Evolutionary conservation across 139 green algal species (phyloP).

Genomic region (Coelastrella sp.): DNA sequence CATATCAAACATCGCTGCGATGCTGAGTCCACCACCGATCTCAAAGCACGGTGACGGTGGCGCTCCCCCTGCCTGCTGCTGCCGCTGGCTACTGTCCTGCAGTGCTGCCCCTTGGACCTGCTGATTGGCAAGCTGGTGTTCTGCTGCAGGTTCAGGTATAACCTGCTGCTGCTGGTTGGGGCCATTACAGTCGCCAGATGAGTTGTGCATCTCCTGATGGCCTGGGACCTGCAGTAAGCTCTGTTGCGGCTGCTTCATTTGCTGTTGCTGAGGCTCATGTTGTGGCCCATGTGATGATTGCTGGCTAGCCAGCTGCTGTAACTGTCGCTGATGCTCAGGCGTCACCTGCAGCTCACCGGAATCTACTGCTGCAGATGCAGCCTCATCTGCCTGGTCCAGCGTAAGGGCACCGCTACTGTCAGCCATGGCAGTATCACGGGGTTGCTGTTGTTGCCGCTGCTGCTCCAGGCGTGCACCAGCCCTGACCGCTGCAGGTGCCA

Average conservation of each 20-base stretch:
- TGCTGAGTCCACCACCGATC: neutral
- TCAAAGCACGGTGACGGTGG: neutral
- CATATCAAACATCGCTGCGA: conserved; percentile 30
- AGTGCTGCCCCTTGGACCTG: neutral
- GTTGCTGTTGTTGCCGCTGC: neutral
- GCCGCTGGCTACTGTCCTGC: neutral
- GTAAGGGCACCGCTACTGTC: too few species aligned
- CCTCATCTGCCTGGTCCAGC: neutral
- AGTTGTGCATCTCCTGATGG: neutral
- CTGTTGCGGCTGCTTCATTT: neutral
- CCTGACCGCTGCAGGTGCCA: neutral
- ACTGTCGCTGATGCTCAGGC: neutral
- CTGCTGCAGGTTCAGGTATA: neutral
- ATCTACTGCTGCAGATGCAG: conserved; percentile 11
- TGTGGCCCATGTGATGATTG: neutral
- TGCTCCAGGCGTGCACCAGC: neutral
- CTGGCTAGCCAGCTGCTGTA: neutral
- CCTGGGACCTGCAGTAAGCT: neutral
- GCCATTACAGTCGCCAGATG: neutral
- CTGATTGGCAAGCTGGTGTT: too few species aligned
- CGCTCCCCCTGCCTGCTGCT: neutral
- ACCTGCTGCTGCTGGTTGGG: neutral
- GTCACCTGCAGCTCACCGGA: conserved; percentile 10
- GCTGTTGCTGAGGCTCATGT: neutral
- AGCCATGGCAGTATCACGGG: too few species aligned